Base-by-base conservation (phyloP, 1,284 basidiomycete genomes). In the Tylopilus sp. region DNA sequence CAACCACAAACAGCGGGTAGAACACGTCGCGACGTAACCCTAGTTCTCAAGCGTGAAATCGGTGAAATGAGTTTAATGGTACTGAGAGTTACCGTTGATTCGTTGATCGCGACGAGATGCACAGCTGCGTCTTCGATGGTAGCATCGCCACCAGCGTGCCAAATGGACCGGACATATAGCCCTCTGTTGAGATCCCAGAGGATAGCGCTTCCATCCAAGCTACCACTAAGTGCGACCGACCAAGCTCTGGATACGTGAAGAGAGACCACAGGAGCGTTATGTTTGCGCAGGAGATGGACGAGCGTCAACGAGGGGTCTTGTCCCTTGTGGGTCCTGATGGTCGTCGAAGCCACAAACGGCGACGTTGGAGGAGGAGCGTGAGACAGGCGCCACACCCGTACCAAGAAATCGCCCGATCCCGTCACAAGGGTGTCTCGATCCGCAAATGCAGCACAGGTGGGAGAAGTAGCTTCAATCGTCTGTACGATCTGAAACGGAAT, bases 101-200 rank as follows among this genome's bases (percentile, higher is more conserved):
- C 90, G 61, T 94, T 90, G 59, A 97, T 82, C 2, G 86, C 77
- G 13, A 86, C 84, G 3, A 87, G 74, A 53, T 81, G 77, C 4
- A 97, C 82, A 0, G 79, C 74, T 18, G 72, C 63, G 2, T 66
- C 52, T 33, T 74, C 71, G 6, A 68, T 67, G 35, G 50, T n/a
- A 31, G 13, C 21, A 11, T 51, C 50, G n/a, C 55, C 65, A 23
- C 76, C 71, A 10, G 75, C 78, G 48, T 92, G 86, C 77, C 81
- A 81, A 30, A 92, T 83, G 0, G 86, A 86, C 46, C 85, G 72
- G 12, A 87, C 80, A 56, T 93, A 93, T 1, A 81, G 71, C 13
- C 87, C 82, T 34, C 85, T 76, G 61, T 97, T 97, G 47, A 92
- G 75, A 64, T 97, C 95, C 95, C 95, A 98, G 7, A 97, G 59